Base-by-base conservation (phyloP, 441 rosid species). In the Populus hybrid region DNA sequence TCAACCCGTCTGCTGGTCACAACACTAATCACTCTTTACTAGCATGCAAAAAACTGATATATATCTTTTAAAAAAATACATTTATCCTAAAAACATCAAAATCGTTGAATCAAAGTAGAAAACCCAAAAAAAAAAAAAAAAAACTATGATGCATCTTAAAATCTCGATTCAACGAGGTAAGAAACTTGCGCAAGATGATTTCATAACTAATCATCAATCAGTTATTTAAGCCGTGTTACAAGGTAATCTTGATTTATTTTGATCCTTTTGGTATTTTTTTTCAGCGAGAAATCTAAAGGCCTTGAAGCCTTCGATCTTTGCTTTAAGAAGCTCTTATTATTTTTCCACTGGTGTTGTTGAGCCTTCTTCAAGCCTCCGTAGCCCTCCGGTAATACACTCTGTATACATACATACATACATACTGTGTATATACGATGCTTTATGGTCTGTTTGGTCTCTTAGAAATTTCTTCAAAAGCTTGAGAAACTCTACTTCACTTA, bases 261-360 rank as follows among this genome's bases (percentile, higher is more conserved):
- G 53, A 71, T 69, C 63, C 79, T 28, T 53, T 20, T 28, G 57
- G 80, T 23, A 71, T 77, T 74, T 79, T 85, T 82, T 30, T 23
- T 35, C 89, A 87, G 96, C 67, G 87, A 87, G 79, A 81, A 86
- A 82, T 81, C 79, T 90, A 36, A 87, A 75, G 77, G 82, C 82
- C 78, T 83, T 86, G 74, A 86, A 89, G 75, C 85, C 91, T 71
- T 88, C 73, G 76, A 70, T 87, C 73, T 80, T 88, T 50, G 83
- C 82, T 73, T 76, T 77, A 38, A 73, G 87, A 1, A 80, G 36
- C 74, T 81, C 71, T 72, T 85, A 71, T 69, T 85, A 71, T 50
- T 84, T 81, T 82, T 87, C 97, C 42, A 88, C 93, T 16, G 63
- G 63, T 57, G 92, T 89, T 2, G 67, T 88, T 68, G 89, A 87